Conservation (phyloP, 805 yeast genomes). For the Debaryomyces castellii region DNA sequence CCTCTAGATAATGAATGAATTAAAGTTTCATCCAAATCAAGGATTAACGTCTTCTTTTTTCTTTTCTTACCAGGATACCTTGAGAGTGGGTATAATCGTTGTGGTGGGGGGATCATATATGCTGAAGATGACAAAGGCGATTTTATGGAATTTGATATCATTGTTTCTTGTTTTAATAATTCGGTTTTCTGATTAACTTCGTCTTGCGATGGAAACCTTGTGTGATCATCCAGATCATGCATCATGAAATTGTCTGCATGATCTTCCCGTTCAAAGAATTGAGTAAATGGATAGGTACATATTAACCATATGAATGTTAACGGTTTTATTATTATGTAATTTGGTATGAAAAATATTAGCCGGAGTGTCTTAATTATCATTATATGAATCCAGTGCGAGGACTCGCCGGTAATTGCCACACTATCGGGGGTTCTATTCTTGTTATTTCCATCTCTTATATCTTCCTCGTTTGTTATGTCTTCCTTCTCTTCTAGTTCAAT, state of each 20-base stretch:
- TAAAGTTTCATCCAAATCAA: slow-evolving; percentile 92
- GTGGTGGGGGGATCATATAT: slow-evolving; percentile 48
- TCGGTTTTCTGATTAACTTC: slow-evolving; percentile 33
- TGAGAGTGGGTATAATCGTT: slow-evolving; percentile 39
- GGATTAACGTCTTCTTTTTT: slow-evolving; percentile 65
- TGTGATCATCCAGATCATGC: neutral
- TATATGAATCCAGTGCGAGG: neutral
- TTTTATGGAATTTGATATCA: slow-evolving; percentile 39
- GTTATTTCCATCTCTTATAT: neutral
- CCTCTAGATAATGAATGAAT: slow-evolving; percentile 85
- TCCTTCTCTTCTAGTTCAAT: neutral
- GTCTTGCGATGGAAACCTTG: neutral
- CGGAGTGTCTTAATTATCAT: neutral
- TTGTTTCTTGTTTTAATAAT: slow-evolving; percentile 38
- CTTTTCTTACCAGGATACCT: slow-evolving; percentile 37
- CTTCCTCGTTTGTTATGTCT: neutral
- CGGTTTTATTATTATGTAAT: slow-evolving; percentile 53
- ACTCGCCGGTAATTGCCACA: neutral
- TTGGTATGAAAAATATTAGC: slow-evolving; percentile 43
- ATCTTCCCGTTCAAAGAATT: slow-evolving; percentile 24
- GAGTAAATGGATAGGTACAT: slow-evolving; percentile 55
- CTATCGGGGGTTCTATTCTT: neutral
- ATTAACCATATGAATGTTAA: slow-evolving; percentile 47
- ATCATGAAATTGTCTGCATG: neutral
- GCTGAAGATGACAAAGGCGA: slow-evolving; percentile 41